Evolutionary conservation across 208 protist species (phyloP).

Genomic region (Trichomonas tenax): DNA sequence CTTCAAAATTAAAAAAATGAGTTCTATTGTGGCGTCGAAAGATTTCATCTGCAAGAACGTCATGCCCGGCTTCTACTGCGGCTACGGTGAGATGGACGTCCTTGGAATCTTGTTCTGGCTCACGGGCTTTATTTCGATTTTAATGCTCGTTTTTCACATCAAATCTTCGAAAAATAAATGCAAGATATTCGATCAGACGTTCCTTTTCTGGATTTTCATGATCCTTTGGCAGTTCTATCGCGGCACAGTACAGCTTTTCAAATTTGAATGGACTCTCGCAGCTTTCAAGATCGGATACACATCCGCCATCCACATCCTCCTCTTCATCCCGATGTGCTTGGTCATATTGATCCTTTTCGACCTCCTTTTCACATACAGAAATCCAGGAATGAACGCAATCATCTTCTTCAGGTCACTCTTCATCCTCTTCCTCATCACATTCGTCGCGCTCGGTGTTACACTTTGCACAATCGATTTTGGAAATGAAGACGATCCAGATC

Average conservation of each 20-base stretch:
- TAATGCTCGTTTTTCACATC: not conserved
- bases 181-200: not conserved
- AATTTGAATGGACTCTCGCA: not conserved
- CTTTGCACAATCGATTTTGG: not conserved
- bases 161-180: not conserved
- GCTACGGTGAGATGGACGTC: not conserved
- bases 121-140: not conserved
- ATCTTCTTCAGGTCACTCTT: not conserved
- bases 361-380: not conserved
- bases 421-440: not conserved
- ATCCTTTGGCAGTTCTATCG: not conserved
- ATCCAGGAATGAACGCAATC: constrained; percentile 6
- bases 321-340: constrained; percentile 12
- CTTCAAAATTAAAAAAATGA: too few species aligned
- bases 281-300: not conserved
- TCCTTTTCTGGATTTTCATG: not conserved
- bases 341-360: not conserved
- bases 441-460: not conserved
- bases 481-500: not conserved
- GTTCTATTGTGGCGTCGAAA: too few species aligned
- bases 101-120: not conserved
- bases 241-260: not conserved
- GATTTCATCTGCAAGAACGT: not conserved
- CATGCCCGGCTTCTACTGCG: not conserved
- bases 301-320: not conserved